Conservation (phyloP, 2,329 filamentous ascomycete species). For the Amauroascus verrucosus region DNA sequence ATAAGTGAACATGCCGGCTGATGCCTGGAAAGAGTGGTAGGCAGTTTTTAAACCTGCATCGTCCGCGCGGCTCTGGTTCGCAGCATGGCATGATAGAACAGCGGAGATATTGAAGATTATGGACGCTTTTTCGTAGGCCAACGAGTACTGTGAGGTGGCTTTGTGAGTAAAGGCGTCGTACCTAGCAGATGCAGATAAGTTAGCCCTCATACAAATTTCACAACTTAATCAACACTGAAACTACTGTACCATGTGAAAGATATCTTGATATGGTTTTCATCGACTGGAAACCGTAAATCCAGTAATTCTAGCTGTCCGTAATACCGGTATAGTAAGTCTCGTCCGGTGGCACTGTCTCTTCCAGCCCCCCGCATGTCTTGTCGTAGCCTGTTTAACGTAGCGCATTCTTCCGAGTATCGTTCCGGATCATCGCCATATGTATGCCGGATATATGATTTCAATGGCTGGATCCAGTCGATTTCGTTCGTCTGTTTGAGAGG, state of each 20-base stretch:
- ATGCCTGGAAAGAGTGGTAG: constrained; percentile 96
- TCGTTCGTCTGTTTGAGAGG: constrained; percentile 91
- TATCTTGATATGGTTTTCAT: constrained; percentile 98
- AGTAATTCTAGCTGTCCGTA: constrained; percentile 94
- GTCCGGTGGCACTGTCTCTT: constrained; percentile 86
- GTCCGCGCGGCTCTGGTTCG: constrained; percentile 81
- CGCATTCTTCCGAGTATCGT: constrained; percentile 89
- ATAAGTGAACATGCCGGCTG: constrained; percentile 98
- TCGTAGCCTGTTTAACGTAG: constrained; percentile 80
- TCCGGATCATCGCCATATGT: constrained; percentile 96
- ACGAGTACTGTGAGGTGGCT: constrained; percentile 87
- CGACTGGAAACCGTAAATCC: constrained; percentile 89
- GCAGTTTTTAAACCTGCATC: constrained; percentile 90
- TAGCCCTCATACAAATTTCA: not conserved
- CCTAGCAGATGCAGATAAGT: constrained; percentile 43
- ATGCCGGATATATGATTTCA: constrained; percentile 86
- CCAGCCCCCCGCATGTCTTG: constrained; percentile 98
- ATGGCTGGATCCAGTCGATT: constrained; percentile 89
- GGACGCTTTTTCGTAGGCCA: constrained; percentile 96
- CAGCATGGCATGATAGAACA: constrained; percentile 89
- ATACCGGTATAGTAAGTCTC: constrained; percentile 91
- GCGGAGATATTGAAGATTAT: constrained; percentile 99
- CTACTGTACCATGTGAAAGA: constrained; percentile 79
- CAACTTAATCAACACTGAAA: not conserved
- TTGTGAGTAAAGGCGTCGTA: constrained; percentile 99